Conservation (phyloP, 2,329 filamentous ascomycete species). For the Lachnellula suecica region DNA sequence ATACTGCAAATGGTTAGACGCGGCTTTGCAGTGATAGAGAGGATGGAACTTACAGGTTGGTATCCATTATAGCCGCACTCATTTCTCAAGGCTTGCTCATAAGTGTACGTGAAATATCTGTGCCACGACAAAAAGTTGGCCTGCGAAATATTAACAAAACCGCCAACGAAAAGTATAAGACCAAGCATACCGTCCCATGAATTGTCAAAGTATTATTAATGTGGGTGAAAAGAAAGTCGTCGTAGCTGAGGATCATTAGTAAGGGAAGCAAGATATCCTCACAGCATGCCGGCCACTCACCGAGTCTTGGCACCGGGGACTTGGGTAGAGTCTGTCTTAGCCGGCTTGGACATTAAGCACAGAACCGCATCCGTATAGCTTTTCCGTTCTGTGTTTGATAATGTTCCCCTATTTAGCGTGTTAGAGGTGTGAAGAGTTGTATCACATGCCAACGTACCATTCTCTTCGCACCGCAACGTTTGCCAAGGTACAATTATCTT, state of each 20-base stretch:
- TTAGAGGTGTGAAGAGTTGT: neutral
- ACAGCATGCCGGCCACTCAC: conserved; percentile 4
- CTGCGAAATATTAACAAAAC: conserved; percentile 2
- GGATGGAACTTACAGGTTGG: conserved; percentile 35
- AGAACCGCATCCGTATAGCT: conserved; percentile 39
- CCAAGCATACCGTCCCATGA: conserved; percentile 27
- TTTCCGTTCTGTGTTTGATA: conserved; percentile 18
- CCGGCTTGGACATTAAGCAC: conserved; percentile 35
- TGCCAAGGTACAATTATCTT: conserved; percentile 33
- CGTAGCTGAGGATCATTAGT: conserved; percentile 27
- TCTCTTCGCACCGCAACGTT: conserved; percentile 41
- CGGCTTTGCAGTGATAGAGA: neutral
- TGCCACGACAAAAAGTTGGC: conserved; percentile 44
- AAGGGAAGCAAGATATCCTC: neutral
- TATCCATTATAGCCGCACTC: conserved; percentile 44
- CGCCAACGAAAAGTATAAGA: neutral
- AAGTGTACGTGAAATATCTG: conserved; percentile 41
- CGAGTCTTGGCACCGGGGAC: conserved; percentile 26
- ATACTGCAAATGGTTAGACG: conserved; percentile 29
- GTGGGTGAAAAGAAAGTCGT: conserved; percentile 39
- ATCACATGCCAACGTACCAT: conserved; percentile 35
- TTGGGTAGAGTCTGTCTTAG: conserved; percentile 32
- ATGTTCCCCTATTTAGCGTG: conserved; percentile 17
- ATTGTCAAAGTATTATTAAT: conserved; percentile 33
- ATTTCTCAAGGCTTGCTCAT: conserved; percentile 41